A percentile compares a stretch with the other conserved stretches of the same genome.
Evolutionary conservation across 1,139 yeast genomes (phyloP).

Genomic region (Suhomyces chickasaworum): DNA sequence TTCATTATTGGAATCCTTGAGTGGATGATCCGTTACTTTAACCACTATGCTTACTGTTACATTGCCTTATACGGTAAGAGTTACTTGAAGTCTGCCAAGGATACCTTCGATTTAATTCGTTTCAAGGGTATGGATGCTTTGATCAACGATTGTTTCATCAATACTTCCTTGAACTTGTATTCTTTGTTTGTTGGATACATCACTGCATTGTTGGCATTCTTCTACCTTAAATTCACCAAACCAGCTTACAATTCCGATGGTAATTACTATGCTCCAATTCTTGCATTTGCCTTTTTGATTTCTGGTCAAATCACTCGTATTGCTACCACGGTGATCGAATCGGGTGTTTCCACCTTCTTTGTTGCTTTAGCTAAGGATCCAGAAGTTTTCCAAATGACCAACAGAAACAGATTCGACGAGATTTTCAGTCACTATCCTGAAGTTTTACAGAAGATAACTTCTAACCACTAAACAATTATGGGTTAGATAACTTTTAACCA

Average conservation of each 20-base stretch:
- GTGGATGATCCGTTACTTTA: slow-evolving; percentile 83
- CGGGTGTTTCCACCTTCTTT: slow-evolving; percentile 85
- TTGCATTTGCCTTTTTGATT: slow-evolving; percentile 76
- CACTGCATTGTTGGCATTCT: slow-evolving; percentile 66
- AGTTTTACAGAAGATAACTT: slow-evolving; percentile 57
- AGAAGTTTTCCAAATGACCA: slow-evolving; percentile 73
- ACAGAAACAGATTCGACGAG: slow-evolving; percentile 75
- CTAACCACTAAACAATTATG: slow-evolving; percentile 35
- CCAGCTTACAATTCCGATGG: slow-evolving; percentile 73
- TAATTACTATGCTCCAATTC: slow-evolving; percentile 69
- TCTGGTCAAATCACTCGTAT: slow-evolving; percentile 77
- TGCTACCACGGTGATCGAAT: slow-evolving; percentile 70
- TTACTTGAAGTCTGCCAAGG: slow-evolving; percentile 74
- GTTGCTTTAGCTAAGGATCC: slow-evolving; percentile 89
- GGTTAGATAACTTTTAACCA: no score
- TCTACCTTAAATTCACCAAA: slow-evolving; percentile 70
- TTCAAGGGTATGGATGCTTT: slow-evolving; percentile 85
- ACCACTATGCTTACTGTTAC: slow-evolving; percentile 87
- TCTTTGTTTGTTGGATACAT: slow-evolving; percentile 70
- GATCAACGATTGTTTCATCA: slow-evolving; percentile 81
- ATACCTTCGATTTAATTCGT: slow-evolving; percentile 77
- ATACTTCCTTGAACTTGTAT: slow-evolving; percentile 73
- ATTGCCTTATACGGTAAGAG: slow-evolving; percentile 85
- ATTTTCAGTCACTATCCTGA: slow-evolving; percentile 75
- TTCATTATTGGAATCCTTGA: slow-evolving; percentile 66